phyloP scores from a whole-genome alignment of 345 rosid species.

The Eucalyptus sideroxylon region DNA sequence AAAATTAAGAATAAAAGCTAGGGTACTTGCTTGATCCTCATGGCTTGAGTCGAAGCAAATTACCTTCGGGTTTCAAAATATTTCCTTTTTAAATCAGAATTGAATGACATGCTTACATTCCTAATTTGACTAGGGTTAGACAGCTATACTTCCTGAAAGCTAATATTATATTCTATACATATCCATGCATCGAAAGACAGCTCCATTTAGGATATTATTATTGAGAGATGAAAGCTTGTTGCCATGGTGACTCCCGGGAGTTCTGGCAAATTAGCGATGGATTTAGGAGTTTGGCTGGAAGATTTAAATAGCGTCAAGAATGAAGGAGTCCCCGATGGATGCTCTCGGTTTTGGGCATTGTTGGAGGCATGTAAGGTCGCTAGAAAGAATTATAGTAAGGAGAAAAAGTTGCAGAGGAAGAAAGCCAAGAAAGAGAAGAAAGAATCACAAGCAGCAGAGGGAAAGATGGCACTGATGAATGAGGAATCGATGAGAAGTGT shows the following conservation, averaged over 20 bases:
- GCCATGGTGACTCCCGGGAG: not conserved
- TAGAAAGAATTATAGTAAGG: not conserved
- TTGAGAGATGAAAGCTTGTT: not conserved
- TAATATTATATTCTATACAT: not conserved
- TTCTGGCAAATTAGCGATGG: not conserved
- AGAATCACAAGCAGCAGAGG: not conserved
- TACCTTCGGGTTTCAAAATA: not conserved
- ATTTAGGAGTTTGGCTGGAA: not conserved
- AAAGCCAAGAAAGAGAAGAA: not conserved
- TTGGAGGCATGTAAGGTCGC: not conserved
- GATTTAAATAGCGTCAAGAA: not conserved
- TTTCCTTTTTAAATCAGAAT: not conserved
- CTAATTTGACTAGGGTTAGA: not conserved
- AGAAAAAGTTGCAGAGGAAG: not conserved
- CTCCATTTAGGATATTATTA: not conserved
- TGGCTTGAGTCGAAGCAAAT: not conserved
- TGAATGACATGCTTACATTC: not conserved
- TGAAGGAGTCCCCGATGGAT: not conserved
- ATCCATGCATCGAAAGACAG: not conserved
- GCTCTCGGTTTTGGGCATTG: not conserved
- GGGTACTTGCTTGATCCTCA: not conserved
- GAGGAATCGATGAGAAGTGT: not conserved
- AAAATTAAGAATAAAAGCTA: not conserved
- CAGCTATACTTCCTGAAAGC: not conserved
- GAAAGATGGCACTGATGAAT: not conserved